Evolutionary conservation across 805 yeast species (phyloP), one percentile per base, ranked within the genome.

Genomic region (Yarrowia sp.): DNA sequence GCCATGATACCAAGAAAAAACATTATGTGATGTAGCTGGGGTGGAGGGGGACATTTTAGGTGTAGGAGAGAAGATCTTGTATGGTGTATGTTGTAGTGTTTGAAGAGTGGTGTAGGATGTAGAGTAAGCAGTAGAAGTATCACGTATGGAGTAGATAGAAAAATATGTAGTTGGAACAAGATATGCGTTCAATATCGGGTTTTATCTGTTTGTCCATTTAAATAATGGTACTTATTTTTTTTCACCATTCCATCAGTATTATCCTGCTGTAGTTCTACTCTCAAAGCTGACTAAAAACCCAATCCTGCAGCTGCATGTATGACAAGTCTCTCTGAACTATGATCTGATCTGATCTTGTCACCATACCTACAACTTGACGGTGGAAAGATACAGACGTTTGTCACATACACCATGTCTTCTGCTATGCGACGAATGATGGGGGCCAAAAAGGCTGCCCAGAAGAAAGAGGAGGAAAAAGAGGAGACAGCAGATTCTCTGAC

Each of bases 341-440:
- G n/a, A n/a, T 9, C 14, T 51, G 41, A 35, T 51, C 58, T 33
- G 41, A 51, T 16, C 16, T 10, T 33, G 9, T 46, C 36, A 48
- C 19, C 56, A 19, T 49, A 21, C 40, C 17, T 26, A 14, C 52
- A 46, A 12, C 49, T n/a, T 3, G 16, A 33, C 36, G 6, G 36
- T 14, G 3, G 14, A 30, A 10, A 11, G 36, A 28, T 26, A 30
- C 41, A 17, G 11, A 38, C 28, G 21, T 38, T 6, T 2, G 7
- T n/a, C 17, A n/a, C 52, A 32, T 14, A 21, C 56, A 52, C 11
- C 24, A 54, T 54, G 61, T 54, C 61, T 26, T 54, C 61, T 4
- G 61, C 61, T n/a, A 54, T 54, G 61, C 38, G 61, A 54, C 44
- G 61, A 22, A 54, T 54, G 61, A 54, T 54, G 44, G 61, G 61